Percentiles rank a stretch among this genome's conserved stretches.
Conservation (phyloP, 768 basidiomycete genomes). For the Tylopilus balloui region DNA sequence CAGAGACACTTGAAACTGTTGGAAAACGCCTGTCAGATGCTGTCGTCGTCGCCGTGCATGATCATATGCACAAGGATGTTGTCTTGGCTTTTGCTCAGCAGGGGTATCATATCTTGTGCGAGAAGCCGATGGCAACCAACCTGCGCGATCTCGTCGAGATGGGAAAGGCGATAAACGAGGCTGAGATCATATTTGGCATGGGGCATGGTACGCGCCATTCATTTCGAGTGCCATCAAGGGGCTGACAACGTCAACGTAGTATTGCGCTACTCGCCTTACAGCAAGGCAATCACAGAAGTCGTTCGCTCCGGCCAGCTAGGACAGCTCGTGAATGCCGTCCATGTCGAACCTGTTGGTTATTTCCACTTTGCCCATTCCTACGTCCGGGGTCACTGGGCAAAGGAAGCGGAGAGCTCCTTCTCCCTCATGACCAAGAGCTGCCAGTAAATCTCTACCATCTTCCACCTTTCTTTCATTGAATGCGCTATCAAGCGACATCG, state of each 20-base stretch:
- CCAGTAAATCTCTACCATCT: slow-evolving; percentile 52
- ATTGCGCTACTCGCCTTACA: slow-evolving; percentile 84
- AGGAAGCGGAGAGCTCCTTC: slow-evolving; percentile 67
- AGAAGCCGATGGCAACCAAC: slow-evolving; percentile 87
- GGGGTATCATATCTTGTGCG: slow-evolving; percentile 86
- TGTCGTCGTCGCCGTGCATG: slow-evolving; percentile 76
- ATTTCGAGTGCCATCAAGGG: neutral
- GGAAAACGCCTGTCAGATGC: slow-evolving; percentile 79
- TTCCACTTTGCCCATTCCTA: slow-evolving; percentile 89
- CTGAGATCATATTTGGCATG: slow-evolving; percentile 76
- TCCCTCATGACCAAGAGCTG: slow-evolving; percentile 87
- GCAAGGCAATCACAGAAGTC: slow-evolving; percentile 60
- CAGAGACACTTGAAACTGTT: slow-evolving; percentile 55
- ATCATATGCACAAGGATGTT: slow-evolving; percentile 72
- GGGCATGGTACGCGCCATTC: slow-evolving; percentile 61
- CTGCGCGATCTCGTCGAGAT: slow-evolving; percentile 71
- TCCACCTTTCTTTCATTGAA: slow-evolving; percentile 2
- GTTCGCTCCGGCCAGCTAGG: slow-evolving; percentile 70
- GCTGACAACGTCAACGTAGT: slow-evolving; percentile 42
- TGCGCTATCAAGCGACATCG: slow-evolving; percentile 61
- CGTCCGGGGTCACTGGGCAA: slow-evolving; percentile 79
- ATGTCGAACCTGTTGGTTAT: slow-evolving; percentile 82
- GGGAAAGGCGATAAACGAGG: slow-evolving; percentile 63
- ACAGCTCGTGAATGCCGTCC: slow-evolving; percentile 75
- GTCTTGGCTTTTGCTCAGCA: slow-evolving; percentile 70